Evolutionary conservation across 352 stramenopile genomes (phyloP).

Genomic region (Nothophytophthora sp.): DNA sequence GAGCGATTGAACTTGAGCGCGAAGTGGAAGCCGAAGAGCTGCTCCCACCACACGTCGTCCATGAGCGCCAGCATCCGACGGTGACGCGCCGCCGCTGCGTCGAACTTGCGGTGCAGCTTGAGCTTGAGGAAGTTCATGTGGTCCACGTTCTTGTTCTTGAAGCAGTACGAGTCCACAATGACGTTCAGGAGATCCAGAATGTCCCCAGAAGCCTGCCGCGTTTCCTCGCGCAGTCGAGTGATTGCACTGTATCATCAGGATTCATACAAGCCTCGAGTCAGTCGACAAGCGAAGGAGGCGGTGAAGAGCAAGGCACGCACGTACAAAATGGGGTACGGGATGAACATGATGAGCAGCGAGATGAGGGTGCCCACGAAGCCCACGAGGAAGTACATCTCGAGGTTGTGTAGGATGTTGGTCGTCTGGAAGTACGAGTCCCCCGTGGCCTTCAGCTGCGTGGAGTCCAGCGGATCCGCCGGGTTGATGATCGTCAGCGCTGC

Average conservation of each 20-base stretch:
- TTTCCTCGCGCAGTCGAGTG: constrained; percentile 50
- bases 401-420: constrained; percentile 69
- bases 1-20: constrained; percentile 74
- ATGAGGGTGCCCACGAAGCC: constrained; percentile 71
- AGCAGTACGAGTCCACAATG: constrained; percentile 86
- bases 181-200: constrained; percentile 78
- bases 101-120: constrained; percentile 77
- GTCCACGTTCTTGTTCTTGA: constrained; percentile 87
- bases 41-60: constrained; percentile 83
- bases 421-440: constrained; percentile 55
- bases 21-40: constrained; percentile 69
- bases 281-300: constrained; percentile 7
- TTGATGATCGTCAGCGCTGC: constrained; percentile 78
- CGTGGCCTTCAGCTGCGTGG: constrained; percentile 43
- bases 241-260: constrained; percentile 56
- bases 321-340: constrained; percentile 82
- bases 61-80: constrained; percentile 61
- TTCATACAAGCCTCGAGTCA: no score
- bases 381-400: constrained; percentile 78
- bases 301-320: constrained; percentile 7
- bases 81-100: constrained; percentile 44
- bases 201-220: constrained; percentile 43
- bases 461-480: constrained; percentile 53
- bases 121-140: constrained; percentile 82
- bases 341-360: constrained; percentile 72